Conservation (phyloP, 2,329 filamentous ascomycete genomes). For the Penicillium sp. region DNA sequence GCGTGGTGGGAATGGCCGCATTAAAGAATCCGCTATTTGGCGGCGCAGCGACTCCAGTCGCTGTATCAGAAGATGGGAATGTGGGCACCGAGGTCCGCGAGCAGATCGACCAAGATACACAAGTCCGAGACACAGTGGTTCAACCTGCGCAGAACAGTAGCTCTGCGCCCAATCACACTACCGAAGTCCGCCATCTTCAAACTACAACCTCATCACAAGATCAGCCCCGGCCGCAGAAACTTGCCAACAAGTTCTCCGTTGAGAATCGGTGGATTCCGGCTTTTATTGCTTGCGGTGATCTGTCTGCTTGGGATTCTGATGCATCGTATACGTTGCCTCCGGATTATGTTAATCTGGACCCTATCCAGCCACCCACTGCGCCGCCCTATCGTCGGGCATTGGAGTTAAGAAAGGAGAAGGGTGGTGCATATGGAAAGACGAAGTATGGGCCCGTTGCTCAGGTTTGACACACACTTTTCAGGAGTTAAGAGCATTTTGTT, state of each 20-base stretch:
- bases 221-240: conserved; percentile 20
- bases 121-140: conserved; percentile 7
- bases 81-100: conserved; percentile 37
- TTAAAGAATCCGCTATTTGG: conserved; percentile 42
- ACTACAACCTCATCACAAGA: conserved; percentile 26
- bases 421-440: conserved; percentile 74
- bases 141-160: conserved; percentile 1
- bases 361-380: conserved; percentile 90
- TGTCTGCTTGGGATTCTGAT: conserved; percentile 92
- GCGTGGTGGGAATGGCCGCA: conserved; percentile 43
- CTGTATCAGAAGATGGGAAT: conserved; percentile 31
- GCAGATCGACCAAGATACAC: conserved; percentile 43
- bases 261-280: conserved; percentile 80
- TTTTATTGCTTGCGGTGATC: conserved; percentile 94
- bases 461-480: conserved; percentile 18
- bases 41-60: conserved; percentile 32
- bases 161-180: conserved; percentile 18
- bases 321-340: conserved; percentile 87
- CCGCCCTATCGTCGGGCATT: conserved; percentile 90
- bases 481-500: conserved; percentile 6
- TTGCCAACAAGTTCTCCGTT: conserved; percentile 30
- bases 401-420: conserved; percentile 72
- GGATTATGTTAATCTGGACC: conserved; percentile 80
- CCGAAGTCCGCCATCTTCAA: conserved; percentile 40
- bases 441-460: conserved; percentile 39